A percentile compares a stretch with the other conserved stretches of the same genome.
Evolutionary conservation across 331 rosid genomes (phyloP).

Genomic region (Cydonia oblonga): DNA sequence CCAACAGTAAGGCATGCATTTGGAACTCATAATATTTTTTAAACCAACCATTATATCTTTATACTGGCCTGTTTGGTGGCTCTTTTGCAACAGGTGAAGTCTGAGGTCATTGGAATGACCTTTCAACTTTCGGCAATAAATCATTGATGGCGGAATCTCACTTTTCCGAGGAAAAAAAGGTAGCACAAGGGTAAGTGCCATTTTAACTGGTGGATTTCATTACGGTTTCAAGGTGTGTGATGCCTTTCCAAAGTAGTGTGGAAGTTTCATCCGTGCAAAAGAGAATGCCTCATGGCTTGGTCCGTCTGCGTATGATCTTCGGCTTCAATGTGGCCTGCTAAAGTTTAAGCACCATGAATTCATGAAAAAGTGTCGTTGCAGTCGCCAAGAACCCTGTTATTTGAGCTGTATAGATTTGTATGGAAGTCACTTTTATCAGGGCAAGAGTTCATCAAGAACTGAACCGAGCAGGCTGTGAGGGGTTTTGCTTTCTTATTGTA

Average conservation of each 20-base stretch:
- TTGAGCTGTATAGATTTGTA: neutral
- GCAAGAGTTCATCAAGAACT: neutral
- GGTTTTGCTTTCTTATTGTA: neutral
- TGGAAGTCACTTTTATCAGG: neutral
- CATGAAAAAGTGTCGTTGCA: neutral
- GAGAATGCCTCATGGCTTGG: neutral
- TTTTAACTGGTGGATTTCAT: conserved; percentile 23
- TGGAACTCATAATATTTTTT: conserved; percentile 5
- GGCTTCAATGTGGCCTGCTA: neutral
- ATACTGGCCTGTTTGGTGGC: conserved; percentile 44
- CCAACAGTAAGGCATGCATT: conserved; percentile 39
- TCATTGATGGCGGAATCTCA: too few species aligned
- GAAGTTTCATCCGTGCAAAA: conserved; percentile 1
- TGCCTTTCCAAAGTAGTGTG: neutral
- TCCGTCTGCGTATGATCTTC: neutral
- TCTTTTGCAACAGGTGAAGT: conserved; percentile 16
- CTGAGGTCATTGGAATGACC: neutral
- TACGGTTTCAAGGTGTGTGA: conserved; percentile 10
- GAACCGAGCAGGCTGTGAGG: neutral
- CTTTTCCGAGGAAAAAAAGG: neutral
- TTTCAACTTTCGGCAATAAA: neutral
- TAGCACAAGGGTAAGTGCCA: conserved; percentile 24
- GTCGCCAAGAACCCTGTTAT: neutral
- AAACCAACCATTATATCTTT: conserved; percentile 41
- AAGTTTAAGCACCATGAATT: neutral